phyloP scores from a whole-genome alignment of 2,329 filamentous ascomycete species.

The Cladophialophora psammophila region DNA sequence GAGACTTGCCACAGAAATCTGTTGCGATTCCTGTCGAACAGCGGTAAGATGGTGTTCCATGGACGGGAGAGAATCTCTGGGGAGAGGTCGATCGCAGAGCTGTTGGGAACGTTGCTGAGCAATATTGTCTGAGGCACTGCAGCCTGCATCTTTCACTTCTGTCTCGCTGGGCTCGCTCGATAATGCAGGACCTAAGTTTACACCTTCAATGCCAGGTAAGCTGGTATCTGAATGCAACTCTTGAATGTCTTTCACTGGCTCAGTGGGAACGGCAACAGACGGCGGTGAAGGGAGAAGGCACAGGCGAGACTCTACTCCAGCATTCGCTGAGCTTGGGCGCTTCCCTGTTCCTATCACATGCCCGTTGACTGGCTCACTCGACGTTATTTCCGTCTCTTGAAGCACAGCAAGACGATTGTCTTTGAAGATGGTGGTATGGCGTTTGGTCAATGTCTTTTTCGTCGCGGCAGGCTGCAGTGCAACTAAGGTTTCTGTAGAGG shows the following conservation, averaged over 20 bases:
- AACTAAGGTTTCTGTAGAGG: constrained; percentile 41
- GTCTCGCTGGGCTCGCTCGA: constrained; percentile 31
- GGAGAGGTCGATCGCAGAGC: constrained; percentile 4
- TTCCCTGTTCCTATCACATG: constrained; percentile 13
- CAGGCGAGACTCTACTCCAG: constrained; percentile 42
- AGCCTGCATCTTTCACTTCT: constrained; percentile 15
- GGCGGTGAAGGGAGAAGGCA: constrained; percentile 22
- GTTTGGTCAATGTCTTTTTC: constrained; percentile 61
- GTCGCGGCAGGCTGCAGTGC: constrained; percentile 44
- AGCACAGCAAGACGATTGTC: constrained; percentile 52
- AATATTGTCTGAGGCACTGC: constrained; percentile 22
- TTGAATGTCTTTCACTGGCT: constrained; percentile 38
- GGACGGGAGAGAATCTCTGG: constrained; percentile 5
- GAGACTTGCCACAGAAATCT: constrained; percentile 33
- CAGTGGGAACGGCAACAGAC: constrained; percentile 33
- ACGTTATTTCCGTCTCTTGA: constrained; percentile 34
- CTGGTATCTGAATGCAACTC: constrained; percentile 36
- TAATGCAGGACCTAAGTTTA: constrained; percentile 31
- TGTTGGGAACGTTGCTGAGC: constrained; percentile 19
- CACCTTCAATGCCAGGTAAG: constrained; percentile 38
- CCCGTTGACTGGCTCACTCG: constrained; percentile 24
- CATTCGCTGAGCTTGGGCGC: background rate
- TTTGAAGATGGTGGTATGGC: constrained; percentile 62
- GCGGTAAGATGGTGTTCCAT: constrained; percentile 11
- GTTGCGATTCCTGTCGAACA: constrained; percentile 24